Evolutionary conservation across 225 moss, liverwort and hornwort species (phyloP), one percentile per base, ranked within the genome.

Genomic region (Pseudisothecium myosuroides): DNA sequence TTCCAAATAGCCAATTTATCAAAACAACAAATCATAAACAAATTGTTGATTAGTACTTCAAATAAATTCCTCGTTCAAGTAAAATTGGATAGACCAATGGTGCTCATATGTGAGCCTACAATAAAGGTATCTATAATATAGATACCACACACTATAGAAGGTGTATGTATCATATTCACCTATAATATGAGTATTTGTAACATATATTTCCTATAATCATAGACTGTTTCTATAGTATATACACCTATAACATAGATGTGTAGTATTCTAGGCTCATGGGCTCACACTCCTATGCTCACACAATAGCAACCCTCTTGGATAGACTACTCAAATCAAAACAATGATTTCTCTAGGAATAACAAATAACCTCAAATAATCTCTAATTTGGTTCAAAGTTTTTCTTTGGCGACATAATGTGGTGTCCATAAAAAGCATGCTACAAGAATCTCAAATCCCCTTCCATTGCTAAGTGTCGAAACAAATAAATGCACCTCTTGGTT

Each of bases 301-400:
- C n/a, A n/a, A n/a, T n/a, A n/a, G n/a, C n/a, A n/a, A n/a, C n/a
- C n/a, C n/a, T n/a, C n/a, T 76, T 50, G 0, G 32, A 4, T 47
- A 0, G 3, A 18, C 20, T 7, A 20, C 4, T 75, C 20, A 2
- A 75, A 49, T 47, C 0, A 7, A 0, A 12, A 12, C 7, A 7
- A 2, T 7, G 6, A 32, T 31, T 49, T 28, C 2, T 74, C 1
- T 31, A 7, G 2, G 12, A 49, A 75, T 18, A 49, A 19, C 0
- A 32, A 19, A 49, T 49, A 49, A 49, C 19, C 7, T 32, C 31
- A 49, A 47, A 47, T 74, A 19, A 4, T 49, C 7, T 74, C 0
- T 47, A 1, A 75, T 49, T 32, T 19, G 31, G 12, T 18, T 47
- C 19, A 17, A 47, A 75, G 4, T 31, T 75, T 32, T 11, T 49